phyloP scores from a whole-genome alignment of 2,329 filamentous ascomycete species.

The Conoideocrella luteorostrata region DNA sequence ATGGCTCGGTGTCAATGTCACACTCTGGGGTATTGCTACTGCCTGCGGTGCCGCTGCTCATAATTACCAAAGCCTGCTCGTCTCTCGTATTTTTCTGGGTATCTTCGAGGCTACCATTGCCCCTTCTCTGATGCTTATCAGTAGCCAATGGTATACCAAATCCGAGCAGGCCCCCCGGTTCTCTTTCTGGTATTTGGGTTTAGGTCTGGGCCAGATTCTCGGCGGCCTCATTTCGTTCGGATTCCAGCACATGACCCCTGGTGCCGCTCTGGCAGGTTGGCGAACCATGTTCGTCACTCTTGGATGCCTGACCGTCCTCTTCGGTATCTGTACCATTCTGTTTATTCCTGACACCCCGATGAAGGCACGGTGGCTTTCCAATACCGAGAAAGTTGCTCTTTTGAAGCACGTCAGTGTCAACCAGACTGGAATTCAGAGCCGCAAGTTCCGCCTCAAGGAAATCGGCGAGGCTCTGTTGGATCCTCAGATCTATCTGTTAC shows the following conservation, averaged over 20 bases:
- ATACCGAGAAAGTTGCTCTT: constrained; percentile 41
- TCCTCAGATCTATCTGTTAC: constrained; percentile 44
- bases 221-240: constrained; percentile 57
- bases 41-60: constrained; percentile 46
- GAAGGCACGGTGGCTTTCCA: constrained; percentile 38
- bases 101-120: constrained; percentile 55
- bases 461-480: constrained; percentile 46
- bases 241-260: constrained; percentile 47
- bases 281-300: constrained; percentile 65
- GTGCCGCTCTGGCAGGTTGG: constrained; percentile 56
- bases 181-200: constrained; percentile 54
- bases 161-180: constrained; percentile 54
- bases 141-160: constrained; percentile 56
- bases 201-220: constrained; percentile 56
- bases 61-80: constrained; percentile 47
- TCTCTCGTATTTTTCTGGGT: constrained; percentile 51
- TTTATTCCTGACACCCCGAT: constrained; percentile 38
- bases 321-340: constrained; percentile 25
- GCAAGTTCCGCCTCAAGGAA: constrained; percentile 45
- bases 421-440: constrained; percentile 50
- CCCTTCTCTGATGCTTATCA: constrained; percentile 55
- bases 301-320: constrained; percentile 38
- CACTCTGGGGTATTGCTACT: constrained; percentile 52
- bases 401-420: constrained; percentile 50
- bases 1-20: constrained; percentile 52